phyloP scores from a whole-genome alignment of 2,329 filamentous ascomycete species.

The Sclerotinia trifoliorum region DNA sequence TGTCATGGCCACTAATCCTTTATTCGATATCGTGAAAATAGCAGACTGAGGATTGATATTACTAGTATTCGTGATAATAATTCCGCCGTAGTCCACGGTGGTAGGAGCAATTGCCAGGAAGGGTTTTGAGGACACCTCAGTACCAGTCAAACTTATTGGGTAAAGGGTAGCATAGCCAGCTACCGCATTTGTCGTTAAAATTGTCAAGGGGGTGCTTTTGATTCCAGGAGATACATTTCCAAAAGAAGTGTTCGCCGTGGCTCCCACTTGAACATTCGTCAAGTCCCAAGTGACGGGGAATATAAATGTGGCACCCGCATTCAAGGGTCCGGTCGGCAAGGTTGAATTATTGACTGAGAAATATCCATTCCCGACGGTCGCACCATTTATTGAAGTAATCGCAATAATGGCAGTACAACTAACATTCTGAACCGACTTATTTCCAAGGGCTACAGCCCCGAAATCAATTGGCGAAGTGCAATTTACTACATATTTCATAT shows the following conservation, averaged over 20 bases:
- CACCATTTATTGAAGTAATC: conserved; percentile 39
- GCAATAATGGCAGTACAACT: conserved; percentile 41
- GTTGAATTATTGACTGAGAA: conserved; percentile 39
- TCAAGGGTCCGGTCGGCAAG: conserved; percentile 39
- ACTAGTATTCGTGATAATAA: conserved; percentile 16
- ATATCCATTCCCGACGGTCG: conserved; percentile 36
- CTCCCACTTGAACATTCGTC: conserved; percentile 25
- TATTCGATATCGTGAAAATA: conserved; percentile 40
- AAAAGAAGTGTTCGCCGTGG: conserved; percentile 26
- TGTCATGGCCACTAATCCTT: conserved; percentile 38
- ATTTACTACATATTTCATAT: conserved; percentile 30
- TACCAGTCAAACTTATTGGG: conserved; percentile 42
- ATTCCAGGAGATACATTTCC: conserved; percentile 37
- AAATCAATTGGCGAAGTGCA: conserved; percentile 42
- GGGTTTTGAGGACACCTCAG: conserved; percentile 38
- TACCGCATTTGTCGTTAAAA: conserved; percentile 41
- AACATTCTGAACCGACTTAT: conserved; percentile 31
- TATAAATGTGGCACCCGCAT: conserved; percentile 38
- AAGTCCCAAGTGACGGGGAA: conserved; percentile 42
- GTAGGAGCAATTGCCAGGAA: conserved; percentile 39
- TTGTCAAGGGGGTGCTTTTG: conserved; percentile 40
- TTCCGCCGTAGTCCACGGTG: conserved; percentile 30
- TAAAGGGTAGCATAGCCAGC: conserved; percentile 40
- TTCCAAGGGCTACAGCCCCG: conserved; percentile 39
- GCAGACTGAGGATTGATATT: conserved; percentile 30